Percentiles rank a stretch among this genome's conserved stretches.
Evolutionary conservation across 331 rosid genomes (phyloP).

Genomic region (Telfairia occidentalis): DNA sequence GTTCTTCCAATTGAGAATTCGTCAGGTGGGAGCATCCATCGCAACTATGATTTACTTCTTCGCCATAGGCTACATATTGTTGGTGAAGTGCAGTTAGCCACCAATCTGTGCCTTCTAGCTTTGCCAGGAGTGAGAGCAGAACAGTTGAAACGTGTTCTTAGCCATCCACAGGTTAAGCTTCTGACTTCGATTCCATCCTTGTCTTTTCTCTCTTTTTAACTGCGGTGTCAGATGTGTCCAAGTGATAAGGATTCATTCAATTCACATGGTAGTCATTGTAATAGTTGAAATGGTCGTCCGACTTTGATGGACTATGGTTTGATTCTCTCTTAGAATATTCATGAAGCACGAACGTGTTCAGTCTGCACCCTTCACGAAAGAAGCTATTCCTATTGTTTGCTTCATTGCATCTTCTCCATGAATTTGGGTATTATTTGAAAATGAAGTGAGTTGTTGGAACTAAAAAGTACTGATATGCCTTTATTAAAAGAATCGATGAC

Average conservation of each 20-base stretch:
- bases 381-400: not conserved
- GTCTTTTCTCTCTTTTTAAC: not conserved
- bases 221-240: not conserved
- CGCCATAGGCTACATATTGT: conserved; percentile 74
- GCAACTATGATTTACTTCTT: conserved; percentile 68
- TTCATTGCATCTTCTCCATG: not conserved
- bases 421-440: not conserved
- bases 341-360: not conserved
- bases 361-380: not conserved
- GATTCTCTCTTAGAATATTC: not conserved
- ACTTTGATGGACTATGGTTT: not conserved
- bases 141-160: conserved; percentile 47
- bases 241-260: not conserved
- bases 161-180: conserved; percentile 52
- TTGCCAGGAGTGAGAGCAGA: conserved; percentile 55
- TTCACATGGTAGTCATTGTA: not conserved
- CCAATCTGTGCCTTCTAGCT: conserved; percentile 55
- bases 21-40: conserved; percentile 63
- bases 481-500: not conserved
- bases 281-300: not conserved
- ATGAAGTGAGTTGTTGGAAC: not conserved
- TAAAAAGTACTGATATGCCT: not conserved
- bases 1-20: conserved; percentile 62
- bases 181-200: conserved; percentile 17
- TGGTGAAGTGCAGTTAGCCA: conserved; percentile 56